Conservation (phyloP, 2,329 filamentous ascomycete genomes). For the Talaromyces sp. region DNA sequence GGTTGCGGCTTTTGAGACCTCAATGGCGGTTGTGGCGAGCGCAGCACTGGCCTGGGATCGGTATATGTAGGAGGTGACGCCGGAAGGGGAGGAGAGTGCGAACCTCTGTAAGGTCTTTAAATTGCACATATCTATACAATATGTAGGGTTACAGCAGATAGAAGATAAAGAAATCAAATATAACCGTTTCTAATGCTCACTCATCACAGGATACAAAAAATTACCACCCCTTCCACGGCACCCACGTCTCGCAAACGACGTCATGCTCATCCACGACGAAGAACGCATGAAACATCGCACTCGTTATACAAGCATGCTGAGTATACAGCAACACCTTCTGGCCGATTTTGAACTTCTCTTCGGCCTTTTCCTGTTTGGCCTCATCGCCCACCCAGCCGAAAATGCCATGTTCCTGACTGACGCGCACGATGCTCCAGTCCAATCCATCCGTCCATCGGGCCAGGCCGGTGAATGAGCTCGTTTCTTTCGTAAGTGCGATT, state of each 20-base stretch:
- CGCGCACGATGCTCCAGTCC: slow-evolving; percentile 35
- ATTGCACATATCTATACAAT: background rate
- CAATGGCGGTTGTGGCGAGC: background rate
- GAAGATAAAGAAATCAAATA: too few species aligned
- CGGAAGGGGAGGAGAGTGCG: background rate
- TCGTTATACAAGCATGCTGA: slow-evolving; percentile 40
- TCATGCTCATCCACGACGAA: slow-evolving; percentile 38
- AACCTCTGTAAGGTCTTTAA: too few species aligned
- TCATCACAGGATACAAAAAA: background rate
- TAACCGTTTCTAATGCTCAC: background rate
- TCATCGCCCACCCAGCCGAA: slow-evolving; percentile 27
- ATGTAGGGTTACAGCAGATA: background rate
- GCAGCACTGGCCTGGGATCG: background rate
- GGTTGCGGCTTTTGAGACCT: background rate
- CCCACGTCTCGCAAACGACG: slow-evolving; percentile 18
- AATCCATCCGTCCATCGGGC: slow-evolving; percentile 28
- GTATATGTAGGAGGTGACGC: background rate
- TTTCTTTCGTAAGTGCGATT: slow-evolving; percentile 36
- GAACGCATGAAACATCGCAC: slow-evolving; percentile 35
- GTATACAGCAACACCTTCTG: slow-evolving; percentile 32
- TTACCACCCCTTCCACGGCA: slow-evolving; percentile 39
- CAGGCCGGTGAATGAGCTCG: slow-evolving; percentile 26
- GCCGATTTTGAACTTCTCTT: slow-evolving; percentile 26
- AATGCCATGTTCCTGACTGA: slow-evolving; percentile 42
- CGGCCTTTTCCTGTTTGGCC: slow-evolving; percentile 26